Evolutionary conservation across 2,329 filamentous ascomycete genomes (phyloP), one percentile per base, ranked within the genome.

Genomic region (Scedosporium minutisporum): DNA sequence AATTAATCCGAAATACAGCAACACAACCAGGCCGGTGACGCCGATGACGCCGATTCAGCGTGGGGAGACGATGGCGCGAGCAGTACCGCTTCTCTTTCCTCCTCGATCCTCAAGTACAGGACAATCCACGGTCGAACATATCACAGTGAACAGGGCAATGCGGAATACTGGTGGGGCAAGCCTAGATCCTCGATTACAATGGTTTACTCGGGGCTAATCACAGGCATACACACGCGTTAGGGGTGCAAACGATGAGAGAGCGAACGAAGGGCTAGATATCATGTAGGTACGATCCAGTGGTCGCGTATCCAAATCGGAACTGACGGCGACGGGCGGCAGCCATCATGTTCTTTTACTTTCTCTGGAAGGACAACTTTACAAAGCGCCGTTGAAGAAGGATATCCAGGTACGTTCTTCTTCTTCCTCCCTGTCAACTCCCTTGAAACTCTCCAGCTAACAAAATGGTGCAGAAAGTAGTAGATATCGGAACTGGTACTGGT

Each of bases 261-360:
- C 71, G 23, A 68, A 71, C 23, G 67, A 70, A 18, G 68, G 68
- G 6, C 68, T 71, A 55, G 69, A 71, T 12, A 58, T 71, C n/a
- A 70, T 71, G 69, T 67, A 16, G 16, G 65, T 62, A 48, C 16
- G 18, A 33, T 5, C 29, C 48, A 10, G 10, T 16, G 10, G 10
- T 12, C 6, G 44, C 25, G 27, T 57, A 18, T 3, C n/a, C 14
- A 16, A 9, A 5, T 58, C 44, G 38, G 60, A 57, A 14, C 57
- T 38, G 16, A 61, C 12, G 53, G 55, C 27, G 46, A 42, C 21
- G 10, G 33, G 33, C 3, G 1, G 55, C 10, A 65, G 64, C 25
- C 64, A 65, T 42, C 63, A 65, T 14, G 33, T 64, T n/a, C 58
- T 65, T 53, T 58, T 63, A 3, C 48, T 65, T 4, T 25, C 59